Conservation (phyloP, 768 basidiomycete genomes). For the Pisolithus sp. region DNA sequence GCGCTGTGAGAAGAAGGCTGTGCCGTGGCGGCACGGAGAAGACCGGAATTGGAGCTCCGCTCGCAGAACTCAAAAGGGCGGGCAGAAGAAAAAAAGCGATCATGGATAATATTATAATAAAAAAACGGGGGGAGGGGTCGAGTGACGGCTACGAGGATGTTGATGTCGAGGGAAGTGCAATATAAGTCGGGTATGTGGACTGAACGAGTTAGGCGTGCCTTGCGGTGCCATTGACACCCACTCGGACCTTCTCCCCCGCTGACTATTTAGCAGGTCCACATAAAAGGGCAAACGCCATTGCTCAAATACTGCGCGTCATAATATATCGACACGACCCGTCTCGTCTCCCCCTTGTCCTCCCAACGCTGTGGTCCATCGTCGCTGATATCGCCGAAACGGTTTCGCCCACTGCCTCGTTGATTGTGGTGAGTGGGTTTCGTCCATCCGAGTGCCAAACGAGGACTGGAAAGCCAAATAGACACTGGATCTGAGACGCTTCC, state of each 20-base stretch:
- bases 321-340: conserved; percentile 11
- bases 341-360: conserved; percentile 18
- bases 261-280: conserved; percentile 7
- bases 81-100: neutral
- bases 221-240: conserved; percentile 11
- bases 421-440: conserved; percentile 22
- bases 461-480: conserved; percentile 12
- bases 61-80: conserved; percentile 9
- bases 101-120: conserved; percentile 8
- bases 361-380: conserved; percentile 25
- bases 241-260: conserved; percentile 24
- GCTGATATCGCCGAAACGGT: conserved; percentile 20
- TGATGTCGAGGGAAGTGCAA: neutral
- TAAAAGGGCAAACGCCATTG: conserved; percentile 22
- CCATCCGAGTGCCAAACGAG: conserved; percentile 13
- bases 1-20: conserved; percentile 16
- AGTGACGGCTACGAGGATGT: neutral
- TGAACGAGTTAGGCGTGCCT: neutral
- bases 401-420: conserved; percentile 30
- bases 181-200: neutral
- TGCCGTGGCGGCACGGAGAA: conserved; percentile 23
- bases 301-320: conserved; percentile 11
- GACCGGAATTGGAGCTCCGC: conserved; percentile 21
- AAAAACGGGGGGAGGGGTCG: neutral
- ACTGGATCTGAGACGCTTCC: conserved; percentile 28